Conservation (phyloP, 192 early-diverging fungal genomes). For the Entomortierella chlamydospora region DNA sequence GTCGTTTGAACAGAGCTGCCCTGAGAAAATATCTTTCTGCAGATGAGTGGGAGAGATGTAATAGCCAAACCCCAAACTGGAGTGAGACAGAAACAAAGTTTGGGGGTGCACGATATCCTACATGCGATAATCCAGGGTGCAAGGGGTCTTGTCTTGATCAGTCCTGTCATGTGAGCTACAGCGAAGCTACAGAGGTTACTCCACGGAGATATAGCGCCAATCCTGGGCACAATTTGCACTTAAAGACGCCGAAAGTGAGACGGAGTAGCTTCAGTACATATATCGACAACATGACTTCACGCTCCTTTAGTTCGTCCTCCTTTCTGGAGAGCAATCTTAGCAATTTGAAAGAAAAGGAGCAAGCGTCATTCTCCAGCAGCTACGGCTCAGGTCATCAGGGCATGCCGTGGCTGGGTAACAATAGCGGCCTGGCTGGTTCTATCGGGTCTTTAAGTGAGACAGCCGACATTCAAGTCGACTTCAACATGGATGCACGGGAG, state of each 20-base stretch:
- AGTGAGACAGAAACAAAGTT: constrained; percentile 10
- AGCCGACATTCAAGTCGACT: constrained; percentile 17
- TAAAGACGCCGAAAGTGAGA: constrained; percentile 10
- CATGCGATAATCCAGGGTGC: constrained; percentile 12
- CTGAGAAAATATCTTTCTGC: constrained; percentile 24
- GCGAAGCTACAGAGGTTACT: neutral
- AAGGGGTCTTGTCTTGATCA: constrained; percentile 24
- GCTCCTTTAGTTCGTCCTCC: constrained; percentile 20
- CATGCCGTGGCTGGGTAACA: constrained; percentile 11
- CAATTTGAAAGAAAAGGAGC: constrained; percentile 37
- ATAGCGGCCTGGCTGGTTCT: neutral
- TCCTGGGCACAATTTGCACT: neutral
- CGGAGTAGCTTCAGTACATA: constrained; percentile 49
- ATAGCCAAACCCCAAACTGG: neutral
- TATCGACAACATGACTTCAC: constrained; percentile 39
- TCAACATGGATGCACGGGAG: constrained; percentile 43
- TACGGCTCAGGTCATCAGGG: constrained; percentile 13
- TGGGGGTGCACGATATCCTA: neutral
- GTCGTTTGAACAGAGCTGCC: constrained; percentile 23
- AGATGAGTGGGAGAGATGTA: constrained; percentile 32
- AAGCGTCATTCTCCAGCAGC: constrained; percentile 18
- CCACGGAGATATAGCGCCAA: constrained; percentile 23
- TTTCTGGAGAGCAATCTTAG: constrained; percentile 35
- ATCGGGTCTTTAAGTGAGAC: constrained; percentile 17
- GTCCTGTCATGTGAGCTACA: neutral